Evolutionary conservation across 164 flowering plant genomes (phyloP).

Genomic region (Annona cherimola): DNA sequence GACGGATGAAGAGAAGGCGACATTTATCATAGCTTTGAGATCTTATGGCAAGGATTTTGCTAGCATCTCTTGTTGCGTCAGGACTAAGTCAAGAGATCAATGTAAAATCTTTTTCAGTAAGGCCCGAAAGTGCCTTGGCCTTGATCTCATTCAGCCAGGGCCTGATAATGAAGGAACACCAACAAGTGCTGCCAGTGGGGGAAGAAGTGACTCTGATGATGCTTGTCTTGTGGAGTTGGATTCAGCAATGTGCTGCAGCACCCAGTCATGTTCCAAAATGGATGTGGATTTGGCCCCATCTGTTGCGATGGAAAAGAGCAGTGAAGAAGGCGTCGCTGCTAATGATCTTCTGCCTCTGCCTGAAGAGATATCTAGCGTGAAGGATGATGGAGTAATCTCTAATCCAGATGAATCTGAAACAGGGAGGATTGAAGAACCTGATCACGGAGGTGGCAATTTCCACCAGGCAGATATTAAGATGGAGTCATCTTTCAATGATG

Average conservation of each 20-base stretch:
- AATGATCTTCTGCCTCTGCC: slow-evolving; percentile 11
- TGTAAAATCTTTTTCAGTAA: slow-evolving; percentile 90
- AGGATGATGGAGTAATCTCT: slow-evolving; percentile 8
- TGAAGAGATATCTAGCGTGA: slow-evolving; percentile 19
- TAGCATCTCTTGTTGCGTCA: slow-evolving; percentile 56
- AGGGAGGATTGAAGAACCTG: slow-evolving; percentile 5
- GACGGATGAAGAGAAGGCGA: slow-evolving; percentile 89
- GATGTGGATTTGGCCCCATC: slow-evolving; percentile 37
- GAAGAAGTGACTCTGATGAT: slow-evolving; percentile 70
- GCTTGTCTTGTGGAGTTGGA: slow-evolving; percentile 52
- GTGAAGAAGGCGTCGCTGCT: slow-evolving; percentile 21
- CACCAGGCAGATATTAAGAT: slow-evolving; percentile 10
- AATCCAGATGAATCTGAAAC: slow-evolving; percentile 19
- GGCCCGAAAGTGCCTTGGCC: slow-evolving; percentile 77
- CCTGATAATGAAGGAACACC: slow-evolving; percentile 31
- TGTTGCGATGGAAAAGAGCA: slow-evolving; percentile 14
- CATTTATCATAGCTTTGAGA: slow-evolving; percentile 60
- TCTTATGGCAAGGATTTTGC: slow-evolving; percentile 76
- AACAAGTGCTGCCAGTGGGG: slow-evolving; percentile 53
- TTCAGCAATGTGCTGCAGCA: slow-evolving; percentile 48
- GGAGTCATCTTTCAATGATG: slow-evolving; percentile 15
- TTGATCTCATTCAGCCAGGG: slow-evolving; percentile 47
- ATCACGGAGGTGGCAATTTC: slow-evolving; percentile 6
- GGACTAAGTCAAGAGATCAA: slow-evolving; percentile 72
- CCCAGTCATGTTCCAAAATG: slow-evolving; percentile 37